Evolutionary conservation across 73 alveolate species (phyloP).

Genomic region (Loxodes magnus): DNA sequence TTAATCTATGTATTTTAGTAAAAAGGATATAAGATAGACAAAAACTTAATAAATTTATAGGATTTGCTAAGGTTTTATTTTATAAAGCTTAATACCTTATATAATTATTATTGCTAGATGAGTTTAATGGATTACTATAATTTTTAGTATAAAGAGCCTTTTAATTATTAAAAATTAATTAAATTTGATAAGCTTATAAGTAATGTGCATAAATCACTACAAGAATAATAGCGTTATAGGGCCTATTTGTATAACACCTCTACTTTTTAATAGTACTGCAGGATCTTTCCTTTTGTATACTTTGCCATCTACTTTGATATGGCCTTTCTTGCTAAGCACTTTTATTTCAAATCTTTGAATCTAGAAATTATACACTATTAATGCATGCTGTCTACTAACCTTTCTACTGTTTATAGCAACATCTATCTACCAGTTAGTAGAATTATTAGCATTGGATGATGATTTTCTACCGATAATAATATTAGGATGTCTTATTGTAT

Average conservation of each 20-base stretch:
- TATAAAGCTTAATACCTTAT: too few species aligned
- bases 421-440: conserved; percentile 6
- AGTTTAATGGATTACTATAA: too few species aligned
- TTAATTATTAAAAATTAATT: too few species aligned
- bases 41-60: too few species aligned
- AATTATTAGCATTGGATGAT: background rate
- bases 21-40: too few species aligned
- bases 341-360: background rate
- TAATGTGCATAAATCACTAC: too few species aligned
- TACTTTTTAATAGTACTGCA: conserved; percentile 8
- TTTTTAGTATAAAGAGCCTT: too few species aligned
- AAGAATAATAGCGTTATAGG: too few species aligned
- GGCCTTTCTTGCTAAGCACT: conserved; percentile 2
- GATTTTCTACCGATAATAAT: conserved; percentile 50
- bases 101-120: too few species aligned
- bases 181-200: too few species aligned
- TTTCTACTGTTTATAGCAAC: background rate
- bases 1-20: too few species aligned
- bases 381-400: conserved; percentile 11
- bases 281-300: conserved; percentile 9
- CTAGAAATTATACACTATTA: conserved; percentile 1
- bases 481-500: conserved; percentile 31
- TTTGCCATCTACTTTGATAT: conserved; percentile 6
- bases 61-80: too few species aligned
- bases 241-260: conserved; percentile 2